Evolutionary conservation across 2,329 filamentous ascomycete species (phyloP).

Genomic region (Salinomyces thailandicus): DNA sequence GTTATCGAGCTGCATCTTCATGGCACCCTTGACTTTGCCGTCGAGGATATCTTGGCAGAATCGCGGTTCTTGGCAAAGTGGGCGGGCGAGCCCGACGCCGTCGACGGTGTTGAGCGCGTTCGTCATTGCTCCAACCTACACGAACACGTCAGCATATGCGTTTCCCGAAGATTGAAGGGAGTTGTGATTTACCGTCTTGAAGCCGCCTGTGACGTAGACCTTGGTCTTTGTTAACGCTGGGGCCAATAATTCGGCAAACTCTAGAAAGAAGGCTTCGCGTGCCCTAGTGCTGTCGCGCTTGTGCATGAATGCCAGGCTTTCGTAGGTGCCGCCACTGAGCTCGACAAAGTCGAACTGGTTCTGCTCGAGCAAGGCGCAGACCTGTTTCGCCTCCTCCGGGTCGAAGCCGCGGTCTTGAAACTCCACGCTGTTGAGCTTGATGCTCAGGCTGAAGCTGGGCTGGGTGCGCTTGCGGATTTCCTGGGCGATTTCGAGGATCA

Average conservation of each 20-base stretch:
- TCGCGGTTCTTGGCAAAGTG: constrained; percentile 42
- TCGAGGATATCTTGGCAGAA: constrained; percentile 37
- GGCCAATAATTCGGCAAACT: constrained; percentile 47
- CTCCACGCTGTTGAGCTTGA: constrained; percentile 51
- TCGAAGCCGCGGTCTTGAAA: constrained; percentile 44
- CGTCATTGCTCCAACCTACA: constrained; percentile 49
- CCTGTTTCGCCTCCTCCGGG: constrained; percentile 39
- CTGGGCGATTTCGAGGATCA: constrained; percentile 32
- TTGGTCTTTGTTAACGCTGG: constrained; percentile 42
- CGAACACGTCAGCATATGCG: no score
- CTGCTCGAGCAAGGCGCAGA: constrained; percentile 41
- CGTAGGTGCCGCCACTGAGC: constrained; percentile 51
- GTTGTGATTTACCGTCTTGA: constrained; percentile 44
- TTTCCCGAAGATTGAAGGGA: no score
- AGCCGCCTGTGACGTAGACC: constrained; percentile 49
- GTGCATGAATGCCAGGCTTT: constrained; percentile 42
- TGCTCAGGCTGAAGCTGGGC: constrained; percentile 37
- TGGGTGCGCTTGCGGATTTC: constrained; percentile 29
- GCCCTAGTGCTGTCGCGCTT: constrained; percentile 45
- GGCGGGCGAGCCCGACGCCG: constrained; percentile 49
- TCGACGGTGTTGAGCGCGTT: constrained; percentile 47
- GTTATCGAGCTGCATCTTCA: constrained; percentile 36
- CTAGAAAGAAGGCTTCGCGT: constrained; percentile 44
- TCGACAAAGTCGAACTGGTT: constrained; percentile 48
- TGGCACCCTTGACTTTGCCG: constrained; percentile 38